Base-by-base conservation (phyloP, 345 rosid species). In the Eucalyptus paniculata region DNA sequence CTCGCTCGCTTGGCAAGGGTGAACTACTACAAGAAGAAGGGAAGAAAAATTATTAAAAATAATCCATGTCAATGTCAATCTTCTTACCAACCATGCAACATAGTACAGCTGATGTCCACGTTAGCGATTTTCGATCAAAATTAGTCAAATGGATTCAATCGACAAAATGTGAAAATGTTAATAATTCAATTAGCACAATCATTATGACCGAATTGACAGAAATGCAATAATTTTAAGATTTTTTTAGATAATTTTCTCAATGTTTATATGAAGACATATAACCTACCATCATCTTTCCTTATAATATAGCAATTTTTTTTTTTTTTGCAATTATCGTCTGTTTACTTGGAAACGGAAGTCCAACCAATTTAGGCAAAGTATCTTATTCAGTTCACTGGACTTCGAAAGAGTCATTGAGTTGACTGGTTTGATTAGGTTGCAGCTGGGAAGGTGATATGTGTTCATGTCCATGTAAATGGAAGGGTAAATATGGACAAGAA, bases 81-180 rank as follows among this genome's bases (percentile, higher is more conserved):
- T 24, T 56, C 3, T 24, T 23, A 56, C 14, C 1, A 0, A 56
- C 26, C 26, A 53, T 53, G 26, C 26, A 8, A 53, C 11, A 21
- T 53, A 53, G 10, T 53, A 24, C 6, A 23, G 2, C 3, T 1
- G 1, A 24, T 0, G 0, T 24, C 6, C 13, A 23, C 1, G 0
- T 56, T 10, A 24, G 6, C 2, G 30, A 56, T 56, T 56, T 56
- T 5, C 30, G 1, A 56, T 56, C 62, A 56, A 56, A 56, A 56
- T 24, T 56, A 56, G 62, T 56, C 30, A 5, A 23, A 56, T 56
- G 13, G 6, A 56, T 24, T 56, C 30, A 56, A 56, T 24, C 3
- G 13, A 56, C 6, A 56, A 56, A 56, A 24, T 24, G 30, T 9
- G 28, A 56, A 56, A 56, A 56, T 56, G 12, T 56, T 56, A 9